These are phyloP conservation scores for Elsinoe batatas DNA, from an alignment of 2,329 filamentous ascomycete species.

Conservation along the genomic window DNA sequence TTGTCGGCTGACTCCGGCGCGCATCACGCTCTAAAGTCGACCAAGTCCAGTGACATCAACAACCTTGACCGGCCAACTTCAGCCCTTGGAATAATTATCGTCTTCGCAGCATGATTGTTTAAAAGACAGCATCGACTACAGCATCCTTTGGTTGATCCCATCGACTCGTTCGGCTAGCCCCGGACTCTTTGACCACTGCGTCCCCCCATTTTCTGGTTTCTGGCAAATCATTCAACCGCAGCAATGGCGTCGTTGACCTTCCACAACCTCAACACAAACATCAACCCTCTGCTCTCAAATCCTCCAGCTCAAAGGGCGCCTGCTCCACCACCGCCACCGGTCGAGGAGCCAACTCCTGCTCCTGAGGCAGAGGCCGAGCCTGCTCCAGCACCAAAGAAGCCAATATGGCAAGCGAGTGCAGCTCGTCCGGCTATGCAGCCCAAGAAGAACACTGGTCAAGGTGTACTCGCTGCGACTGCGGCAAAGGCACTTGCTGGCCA, in stretches of 20 bases:
- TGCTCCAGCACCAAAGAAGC: neutral
- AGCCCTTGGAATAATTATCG: neutral
- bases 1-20: constrained; percentile 8
- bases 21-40: constrained; percentile 1
- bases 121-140: neutral
- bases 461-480: neutral
- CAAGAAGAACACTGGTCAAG: constrained; percentile 6
- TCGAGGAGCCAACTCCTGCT: neutral
- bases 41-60: constrained; percentile 10
- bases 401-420: neutral
- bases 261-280: constrained; percentile 3
- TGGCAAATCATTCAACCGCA: neutral
- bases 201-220: neutral
- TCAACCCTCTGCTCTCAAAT: constrained; percentile 8
- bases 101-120: neutral
- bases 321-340: neutral
- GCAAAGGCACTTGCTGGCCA: constrained; percentile 8
- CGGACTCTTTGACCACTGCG: neutral
- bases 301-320: constrained; percentile 3
- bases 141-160: neutral
- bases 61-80: neutral
- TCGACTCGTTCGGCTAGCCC: neutral
- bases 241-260: constrained; percentile 1
- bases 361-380: constrained; percentile 2
- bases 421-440: neutral